Evolutionary conservation across 2,329 filamentous ascomycete genomes (phyloP).

Genomic region (Leptographium wingfieldii): DNA sequence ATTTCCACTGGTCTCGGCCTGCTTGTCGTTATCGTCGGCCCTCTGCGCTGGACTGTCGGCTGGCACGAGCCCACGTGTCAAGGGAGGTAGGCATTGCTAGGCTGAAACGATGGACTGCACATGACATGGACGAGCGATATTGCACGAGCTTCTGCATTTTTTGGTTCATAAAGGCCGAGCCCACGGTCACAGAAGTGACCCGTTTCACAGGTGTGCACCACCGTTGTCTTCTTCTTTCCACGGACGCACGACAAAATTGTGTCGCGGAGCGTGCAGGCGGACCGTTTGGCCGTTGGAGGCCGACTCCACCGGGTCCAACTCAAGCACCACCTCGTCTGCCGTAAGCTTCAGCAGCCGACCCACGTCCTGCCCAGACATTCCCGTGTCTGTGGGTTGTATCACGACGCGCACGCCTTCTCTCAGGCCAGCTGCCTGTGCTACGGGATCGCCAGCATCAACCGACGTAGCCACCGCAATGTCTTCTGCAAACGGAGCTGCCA

Average conservation of each 20-base stretch:
- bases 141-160: neutral
- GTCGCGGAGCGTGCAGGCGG: conserved; percentile 48
- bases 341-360: conserved; percentile 42
- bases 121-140: neutral
- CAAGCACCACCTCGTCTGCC: conserved; percentile 43
- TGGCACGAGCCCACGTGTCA: neutral
- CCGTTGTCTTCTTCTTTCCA: neutral
- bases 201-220: neutral
- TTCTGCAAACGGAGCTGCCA: conserved; percentile 29
- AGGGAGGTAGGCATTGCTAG: neutral
- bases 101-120: too few relatives aligned
- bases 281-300: conserved; percentile 27
- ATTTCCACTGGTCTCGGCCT: neutral
- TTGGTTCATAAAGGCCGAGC: neutral
- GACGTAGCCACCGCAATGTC: neutral
- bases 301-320: conserved; percentile 23
- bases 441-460: conserved; percentile 27
- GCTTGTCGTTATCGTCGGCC: neutral
- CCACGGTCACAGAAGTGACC: neutral
- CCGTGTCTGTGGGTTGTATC: conserved; percentile 51
- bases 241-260: conserved; percentile 39
- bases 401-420: conserved; percentile 39
- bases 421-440: conserved; percentile 32
- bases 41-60: neutral
- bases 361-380: conserved; percentile 42